A percentile compares a stretch with the other conserved stretches of the same genome.
phyloP scores from a whole-genome alignment of 345 rosid genomes.

The Heritiera littoralis region DNA sequence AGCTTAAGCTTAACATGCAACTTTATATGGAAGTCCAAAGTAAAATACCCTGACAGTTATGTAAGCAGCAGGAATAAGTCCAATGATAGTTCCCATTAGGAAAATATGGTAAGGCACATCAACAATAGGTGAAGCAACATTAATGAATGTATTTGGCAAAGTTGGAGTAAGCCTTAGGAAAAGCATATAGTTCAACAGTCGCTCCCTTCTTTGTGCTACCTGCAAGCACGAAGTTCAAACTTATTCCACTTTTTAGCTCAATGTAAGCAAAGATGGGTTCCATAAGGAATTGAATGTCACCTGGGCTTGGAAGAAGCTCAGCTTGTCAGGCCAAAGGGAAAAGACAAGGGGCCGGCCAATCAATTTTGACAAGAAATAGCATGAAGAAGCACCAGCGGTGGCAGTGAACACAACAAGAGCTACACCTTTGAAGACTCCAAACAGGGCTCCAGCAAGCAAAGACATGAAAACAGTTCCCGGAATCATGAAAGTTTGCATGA shows the following conservation, averaged over 20 bases:
- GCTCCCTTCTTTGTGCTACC: conserved; percentile 75
- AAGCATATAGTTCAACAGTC: conserved; percentile 81
- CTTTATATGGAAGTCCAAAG: background rate
- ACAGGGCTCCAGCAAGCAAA: conserved; percentile 90
- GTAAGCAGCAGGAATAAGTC: conserved; percentile 89
- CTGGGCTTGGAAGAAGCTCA: conserved; percentile 88
- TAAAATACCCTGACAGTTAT: conserved; percentile 79
- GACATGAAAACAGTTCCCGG: conserved; percentile 96
- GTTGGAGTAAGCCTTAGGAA: conserved; percentile 92
- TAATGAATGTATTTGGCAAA: conserved; percentile 87
- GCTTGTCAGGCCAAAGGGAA: conserved; percentile 89
- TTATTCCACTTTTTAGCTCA: conserved; percentile 10
- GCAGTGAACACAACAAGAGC: conserved; percentile 82
- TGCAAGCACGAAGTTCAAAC: conserved; percentile 31
- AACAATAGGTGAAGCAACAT: conserved; percentile 91
- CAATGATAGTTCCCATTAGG: conserved; percentile 76
- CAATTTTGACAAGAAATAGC: conserved; percentile 79
- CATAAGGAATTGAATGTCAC: conserved; percentile 35
- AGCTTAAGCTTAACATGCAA: background rate
- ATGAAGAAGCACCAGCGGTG: conserved; percentile 97
- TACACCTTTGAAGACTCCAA: conserved; percentile 85
- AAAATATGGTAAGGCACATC: conserved; percentile 88
- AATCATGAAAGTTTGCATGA: conserved; percentile 97
- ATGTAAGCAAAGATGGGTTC: background rate
- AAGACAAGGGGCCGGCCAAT: conserved; percentile 82